Evolutionary conservation across 208 protist genomes (phyloP).

Genomic region (Leishmania major): DNA sequence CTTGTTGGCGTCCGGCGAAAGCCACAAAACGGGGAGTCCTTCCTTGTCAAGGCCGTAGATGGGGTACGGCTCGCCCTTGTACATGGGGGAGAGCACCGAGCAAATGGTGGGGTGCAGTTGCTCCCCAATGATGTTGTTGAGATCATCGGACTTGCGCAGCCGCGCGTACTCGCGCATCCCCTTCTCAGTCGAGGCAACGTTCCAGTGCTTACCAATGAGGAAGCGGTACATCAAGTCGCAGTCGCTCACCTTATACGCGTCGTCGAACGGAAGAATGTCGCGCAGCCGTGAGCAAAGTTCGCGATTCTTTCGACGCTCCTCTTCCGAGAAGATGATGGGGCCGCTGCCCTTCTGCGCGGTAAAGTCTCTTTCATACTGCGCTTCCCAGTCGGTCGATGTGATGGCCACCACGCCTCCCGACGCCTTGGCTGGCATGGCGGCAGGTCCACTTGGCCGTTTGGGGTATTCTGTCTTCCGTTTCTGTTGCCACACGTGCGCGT

Average conservation of each 20-base stretch:
- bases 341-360: slow-evolving; percentile 43
- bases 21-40: slow-evolving; percentile 73
- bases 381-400: slow-evolving; percentile 25
- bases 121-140: slow-evolving; percentile 65
- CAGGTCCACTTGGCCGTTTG: background rate
- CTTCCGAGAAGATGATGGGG: slow-evolving; percentile 40
- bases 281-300: slow-evolving; percentile 37
- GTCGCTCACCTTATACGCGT: slow-evolving; percentile 68
- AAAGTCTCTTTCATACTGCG: slow-evolving; percentile 49
- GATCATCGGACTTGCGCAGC: slow-evolving; percentile 38
- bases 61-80: slow-evolving; percentile 23
- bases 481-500: background rate
- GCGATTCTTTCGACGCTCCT: slow-evolving; percentile 67
- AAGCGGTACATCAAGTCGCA: slow-evolving; percentile 87
- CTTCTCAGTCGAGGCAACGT: slow-evolving; percentile 39
- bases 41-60: slow-evolving; percentile 70
- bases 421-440: background rate
- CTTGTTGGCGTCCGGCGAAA: slow-evolving; percentile 51
- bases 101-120: slow-evolving; percentile 39
- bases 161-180: slow-evolving; percentile 54
- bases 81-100: slow-evolving; percentile 30
- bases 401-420: background rate
- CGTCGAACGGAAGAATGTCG: slow-evolving; percentile 69
- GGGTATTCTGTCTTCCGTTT: background rate
- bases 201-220: slow-evolving; percentile 71